A percentile compares a stretch with the other conserved stretches of the same genome.
These are phyloP conservation scores for Neurospora crassa DNA, from an alignment of 2,329 filamentous ascomycete genomes.

Conservation along the genomic window DNA sequence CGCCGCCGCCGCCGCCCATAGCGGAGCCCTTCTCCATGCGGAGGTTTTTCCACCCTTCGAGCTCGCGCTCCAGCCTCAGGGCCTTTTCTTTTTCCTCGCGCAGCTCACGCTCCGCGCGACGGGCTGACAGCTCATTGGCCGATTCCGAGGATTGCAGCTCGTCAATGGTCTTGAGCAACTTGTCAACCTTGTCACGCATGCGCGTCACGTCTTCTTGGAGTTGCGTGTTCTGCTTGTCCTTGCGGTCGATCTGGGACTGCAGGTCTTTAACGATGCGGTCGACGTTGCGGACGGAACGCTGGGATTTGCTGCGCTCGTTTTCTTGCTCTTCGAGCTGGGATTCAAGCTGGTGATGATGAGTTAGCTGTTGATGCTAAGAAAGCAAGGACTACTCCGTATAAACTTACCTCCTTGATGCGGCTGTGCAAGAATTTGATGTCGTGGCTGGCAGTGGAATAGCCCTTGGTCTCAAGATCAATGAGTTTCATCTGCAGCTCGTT, in stretches of 20 bases:
- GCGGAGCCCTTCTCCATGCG: conserved; percentile 49
- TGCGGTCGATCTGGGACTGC: conserved; percentile 82
- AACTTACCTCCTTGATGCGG: conserved; percentile 82
- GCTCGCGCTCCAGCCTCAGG: conserved; percentile 73
- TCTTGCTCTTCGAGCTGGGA: conserved; percentile 77
- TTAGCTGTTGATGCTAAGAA: conserved; percentile 6
- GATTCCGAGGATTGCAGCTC: conserved; percentile 87
- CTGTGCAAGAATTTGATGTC: conserved; percentile 93
- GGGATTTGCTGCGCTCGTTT: conserved; percentile 66
- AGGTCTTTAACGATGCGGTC: conserved; percentile 92
- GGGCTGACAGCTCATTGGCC: conserved; percentile 66
- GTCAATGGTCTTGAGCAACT: conserved; percentile 82
- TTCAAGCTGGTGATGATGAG: conserved; percentile 56
- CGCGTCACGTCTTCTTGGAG: conserved; percentile 76
- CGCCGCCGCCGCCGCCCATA: conserved; percentile 6
- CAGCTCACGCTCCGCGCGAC: conserved; percentile 81
- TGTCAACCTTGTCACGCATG: conserved; percentile 82
- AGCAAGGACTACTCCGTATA: neutral
- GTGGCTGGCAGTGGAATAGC: conserved; percentile 87
- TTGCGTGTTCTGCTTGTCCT: conserved; percentile 76
- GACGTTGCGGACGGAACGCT: conserved; percentile 81
- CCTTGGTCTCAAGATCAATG: conserved; percentile 93
- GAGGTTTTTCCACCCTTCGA: conserved; percentile 75
- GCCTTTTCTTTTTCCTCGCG: conserved; percentile 79
- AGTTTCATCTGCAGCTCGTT: conserved; percentile 85